Conservation (phyloP, 805 yeast genomes). For the Komagataella ulmi region DNA sequence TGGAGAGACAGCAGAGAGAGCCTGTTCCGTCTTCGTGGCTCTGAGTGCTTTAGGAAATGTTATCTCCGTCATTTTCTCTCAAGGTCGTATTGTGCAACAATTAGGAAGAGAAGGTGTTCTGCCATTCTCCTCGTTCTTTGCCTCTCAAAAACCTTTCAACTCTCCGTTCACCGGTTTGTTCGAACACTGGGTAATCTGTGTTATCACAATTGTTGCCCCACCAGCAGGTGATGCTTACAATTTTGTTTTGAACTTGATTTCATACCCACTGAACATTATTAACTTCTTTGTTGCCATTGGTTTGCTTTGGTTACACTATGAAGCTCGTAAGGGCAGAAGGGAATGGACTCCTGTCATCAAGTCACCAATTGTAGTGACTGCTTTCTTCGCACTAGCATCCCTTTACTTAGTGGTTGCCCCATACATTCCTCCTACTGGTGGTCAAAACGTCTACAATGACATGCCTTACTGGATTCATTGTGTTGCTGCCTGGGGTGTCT, state of each 20-base stretch:
- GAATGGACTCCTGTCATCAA: conserved; percentile 64
- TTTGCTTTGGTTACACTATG: conserved; percentile 37
- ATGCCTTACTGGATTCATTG: conserved; percentile 58
- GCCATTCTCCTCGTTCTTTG: conserved; percentile 63
- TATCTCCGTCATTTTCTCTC: conserved; percentile 66
- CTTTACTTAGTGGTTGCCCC: conserved; percentile 65
- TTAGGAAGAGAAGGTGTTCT: conserved; percentile 73
- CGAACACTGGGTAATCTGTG: conserved; percentile 67
- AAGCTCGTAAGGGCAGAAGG: conserved; percentile 30
- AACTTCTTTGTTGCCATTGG: conserved; percentile 55
- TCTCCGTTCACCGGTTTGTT: conserved; percentile 63
- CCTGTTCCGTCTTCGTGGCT: conserved; percentile 71
- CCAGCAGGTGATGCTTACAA: conserved; percentile 86
- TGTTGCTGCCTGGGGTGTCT: conserved; percentile 72
- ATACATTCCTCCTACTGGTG: conserved; percentile 57
- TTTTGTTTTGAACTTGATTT: conserved; percentile 64
- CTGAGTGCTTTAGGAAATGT: conserved; percentile 75
- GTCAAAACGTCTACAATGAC: conserved; percentile 52
- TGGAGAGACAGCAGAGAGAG: conserved; percentile 49
- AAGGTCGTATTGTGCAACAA: conserved; percentile 70
- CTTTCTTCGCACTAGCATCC: conserved; percentile 53
- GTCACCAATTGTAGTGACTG: conserved; percentile 48
- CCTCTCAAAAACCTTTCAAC: conserved; percentile 57
- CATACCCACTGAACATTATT: conserved; percentile 72
- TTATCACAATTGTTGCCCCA: conserved; percentile 63